phyloP scores from a whole-genome alignment of 2,329 filamentous ascomycete species.

The Talaromyces funiculosus region DNA sequence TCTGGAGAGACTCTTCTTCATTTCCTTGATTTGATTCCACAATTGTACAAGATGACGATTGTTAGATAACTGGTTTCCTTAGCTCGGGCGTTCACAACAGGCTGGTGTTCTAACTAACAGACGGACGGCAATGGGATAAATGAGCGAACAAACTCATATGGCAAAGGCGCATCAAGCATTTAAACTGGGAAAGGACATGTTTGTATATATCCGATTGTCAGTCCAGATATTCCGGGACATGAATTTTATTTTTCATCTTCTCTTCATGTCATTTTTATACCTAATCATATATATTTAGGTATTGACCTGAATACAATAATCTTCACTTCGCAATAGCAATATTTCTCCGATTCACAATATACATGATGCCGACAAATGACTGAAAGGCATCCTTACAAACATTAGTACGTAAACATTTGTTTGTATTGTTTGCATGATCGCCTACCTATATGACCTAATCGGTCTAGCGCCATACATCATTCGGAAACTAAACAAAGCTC shows the following conservation, averaged over 20 bases:
- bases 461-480: not conserved
- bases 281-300: not conserved
- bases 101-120: not conserved
- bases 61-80: not conserved
- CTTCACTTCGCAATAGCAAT: not conserved
- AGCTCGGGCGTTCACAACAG: not conserved
- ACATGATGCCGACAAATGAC: too few species aligned
- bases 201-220: too few species aligned
- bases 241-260: not conserved
- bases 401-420: not conserved
- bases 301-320: not conserved
- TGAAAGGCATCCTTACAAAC: too few species aligned
- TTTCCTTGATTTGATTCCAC: not conserved
- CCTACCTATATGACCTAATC: not conserved
- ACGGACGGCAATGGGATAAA: not conserved
- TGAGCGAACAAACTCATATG: not conserved
- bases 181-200: not conserved
- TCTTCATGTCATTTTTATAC: not conserved
- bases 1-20: too few species aligned
- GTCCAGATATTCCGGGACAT: not conserved
- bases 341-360: too few species aligned
- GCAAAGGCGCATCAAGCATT: not conserved
- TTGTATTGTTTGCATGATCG: not conserved
- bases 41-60: not conserved
- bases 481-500: slow-evolving; percentile 1